Evolutionary conservation across 2,329 filamentous ascomycete species (phyloP).

Genomic region (Neocucurbitaria cava): DNA sequence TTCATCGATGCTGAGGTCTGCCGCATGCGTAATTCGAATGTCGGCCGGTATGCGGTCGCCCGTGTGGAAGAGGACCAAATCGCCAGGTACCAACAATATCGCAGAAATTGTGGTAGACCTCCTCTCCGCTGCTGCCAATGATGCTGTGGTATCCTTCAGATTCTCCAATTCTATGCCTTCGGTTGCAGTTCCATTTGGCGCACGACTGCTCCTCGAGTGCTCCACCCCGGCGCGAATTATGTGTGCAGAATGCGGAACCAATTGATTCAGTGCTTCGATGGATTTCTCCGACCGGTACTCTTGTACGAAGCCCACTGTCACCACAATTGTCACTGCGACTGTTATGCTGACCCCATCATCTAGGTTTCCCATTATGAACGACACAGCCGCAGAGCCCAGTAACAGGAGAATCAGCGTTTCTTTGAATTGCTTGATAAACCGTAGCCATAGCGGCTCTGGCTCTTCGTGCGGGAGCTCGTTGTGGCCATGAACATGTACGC

Average conservation of each 20-base stretch:
- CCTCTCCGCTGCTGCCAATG: slow-evolving; percentile 71
- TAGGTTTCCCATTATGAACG: slow-evolving; percentile 87
- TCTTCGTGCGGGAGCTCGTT: slow-evolving; percentile 96
- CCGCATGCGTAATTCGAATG: slow-evolving; percentile 88
- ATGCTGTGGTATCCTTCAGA: slow-evolving; percentile 61
- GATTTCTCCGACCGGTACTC: slow-evolving; percentile 98
- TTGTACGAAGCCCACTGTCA: slow-evolving; percentile 94
- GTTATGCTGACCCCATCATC: slow-evolving; percentile 97
- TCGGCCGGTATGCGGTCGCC: slow-evolving; percentile 97
- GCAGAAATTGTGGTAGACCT: slow-evolving; percentile 87
- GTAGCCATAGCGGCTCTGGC: slow-evolving; percentile 91
- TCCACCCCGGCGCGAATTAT: slow-evolving; percentile 69
- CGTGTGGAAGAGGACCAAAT: slow-evolving; percentile 91
- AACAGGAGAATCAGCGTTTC: slow-evolving; percentile 94
- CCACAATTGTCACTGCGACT: slow-evolving; percentile 94
- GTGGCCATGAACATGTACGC: slow-evolving; percentile 80
- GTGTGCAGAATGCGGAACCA: slow-evolving; percentile 95
- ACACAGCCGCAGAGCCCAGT: slow-evolving; percentile 85
- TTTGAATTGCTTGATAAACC: slow-evolving; percentile 95
- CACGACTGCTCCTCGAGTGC: slow-evolving; percentile 25
- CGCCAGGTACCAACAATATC: slow-evolving; percentile 85
- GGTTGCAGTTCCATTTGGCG: slow-evolving; percentile 29
- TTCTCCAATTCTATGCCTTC: slow-evolving; percentile 57
- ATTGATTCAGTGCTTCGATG: slow-evolving; percentile 88
- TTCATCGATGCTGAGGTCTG: slow-evolving; percentile 91